Evolutionary conservation across 2,329 filamentous ascomycete species (phyloP).

Genomic region (Lecanosticta acicola): DNA sequence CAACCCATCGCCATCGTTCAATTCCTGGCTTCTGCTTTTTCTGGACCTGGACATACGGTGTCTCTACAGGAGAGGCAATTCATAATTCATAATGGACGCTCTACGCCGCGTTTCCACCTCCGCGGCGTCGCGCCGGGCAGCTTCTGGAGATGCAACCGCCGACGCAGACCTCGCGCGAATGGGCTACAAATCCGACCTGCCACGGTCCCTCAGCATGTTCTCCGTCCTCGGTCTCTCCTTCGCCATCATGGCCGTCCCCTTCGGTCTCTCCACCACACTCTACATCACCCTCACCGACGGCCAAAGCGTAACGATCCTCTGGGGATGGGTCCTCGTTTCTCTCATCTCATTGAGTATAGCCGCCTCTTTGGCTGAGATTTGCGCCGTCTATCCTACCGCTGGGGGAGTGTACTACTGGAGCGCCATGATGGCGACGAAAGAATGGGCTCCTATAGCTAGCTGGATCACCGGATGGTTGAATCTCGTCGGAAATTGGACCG

Average conservation of each 20-base stretch:
- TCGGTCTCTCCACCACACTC: slow-evolving; percentile 62
- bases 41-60: background rate
- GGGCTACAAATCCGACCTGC: slow-evolving; percentile 63
- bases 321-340: slow-evolving; percentile 63
- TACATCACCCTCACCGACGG: slow-evolving; percentile 64
- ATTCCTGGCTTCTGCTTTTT: background rate
- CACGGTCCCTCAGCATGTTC: slow-evolving; percentile 62
- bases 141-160: slow-evolving; percentile 32
- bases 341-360: slow-evolving; percentile 60
- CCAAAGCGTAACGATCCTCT: slow-evolving; percentile 62
- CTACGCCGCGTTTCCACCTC: slow-evolving; percentile 12
- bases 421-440: slow-evolving; percentile 58
- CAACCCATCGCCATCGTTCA: background rate
- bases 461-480: slow-evolving; percentile 69
- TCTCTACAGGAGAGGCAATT: background rate
- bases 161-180: slow-evolving; percentile 59
- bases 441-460: slow-evolving; percentile 61
- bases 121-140: slow-evolving; percentile 2
- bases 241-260: slow-evolving; percentile 69
- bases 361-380: slow-evolving; percentile 63
- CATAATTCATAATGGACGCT: slow-evolving; percentile 9
- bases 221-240: slow-evolving; percentile 65
- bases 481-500: slow-evolving; percentile 68
- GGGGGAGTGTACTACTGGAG: slow-evolving; percentile 66
- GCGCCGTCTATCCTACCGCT: slow-evolving; percentile 62